Evolutionary conservation across 345 rosid species (phyloP).

Genomic region (Salix arbutifolia): DNA sequence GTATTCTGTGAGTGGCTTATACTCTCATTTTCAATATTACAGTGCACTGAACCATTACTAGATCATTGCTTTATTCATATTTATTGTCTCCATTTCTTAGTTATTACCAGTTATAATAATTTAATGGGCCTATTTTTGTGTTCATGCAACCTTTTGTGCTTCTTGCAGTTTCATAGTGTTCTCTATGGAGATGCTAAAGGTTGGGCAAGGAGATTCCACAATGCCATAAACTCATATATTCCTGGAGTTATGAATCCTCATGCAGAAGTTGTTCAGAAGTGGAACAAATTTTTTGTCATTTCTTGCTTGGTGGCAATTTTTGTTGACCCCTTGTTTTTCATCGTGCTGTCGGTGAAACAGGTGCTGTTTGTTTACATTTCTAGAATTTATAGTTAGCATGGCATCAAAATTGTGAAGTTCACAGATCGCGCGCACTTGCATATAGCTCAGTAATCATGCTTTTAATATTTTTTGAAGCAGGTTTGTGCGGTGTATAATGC

Average conservation of each 20-base stretch:
- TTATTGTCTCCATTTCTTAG: neutral
- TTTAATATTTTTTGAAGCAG: neutral
- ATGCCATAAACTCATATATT: conserved; percentile 33
- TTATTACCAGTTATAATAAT: neutral
- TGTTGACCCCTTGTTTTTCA: conserved; percentile 79
- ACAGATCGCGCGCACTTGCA: neutral
- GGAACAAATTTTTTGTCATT: conserved; percentile 69
- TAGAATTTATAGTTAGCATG: neutral
- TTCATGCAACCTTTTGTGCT: neutral
- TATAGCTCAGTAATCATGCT: neutral
- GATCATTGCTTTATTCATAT: neutral
- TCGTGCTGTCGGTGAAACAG: conserved; percentile 46
- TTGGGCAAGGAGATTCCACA: conserved; percentile 55
- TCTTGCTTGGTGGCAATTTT: conserved; percentile 75
- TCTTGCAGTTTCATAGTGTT: conserved; percentile 56
- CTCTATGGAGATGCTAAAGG: conserved; percentile 82
- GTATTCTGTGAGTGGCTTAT: neutral
- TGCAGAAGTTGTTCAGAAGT: conserved; percentile 49
- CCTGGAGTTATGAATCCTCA: conserved; percentile 87
- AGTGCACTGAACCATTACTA: neutral
- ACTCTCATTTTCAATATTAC: neutral
- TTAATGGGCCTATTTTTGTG: neutral
- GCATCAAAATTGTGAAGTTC: neutral
- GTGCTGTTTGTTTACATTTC: conserved; percentile 31
- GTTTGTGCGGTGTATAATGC: neutral